Base-by-base conservation (phyloP, 495 filamentous ascomycete species). In the Annulohypoxylon moriforme region DNA sequence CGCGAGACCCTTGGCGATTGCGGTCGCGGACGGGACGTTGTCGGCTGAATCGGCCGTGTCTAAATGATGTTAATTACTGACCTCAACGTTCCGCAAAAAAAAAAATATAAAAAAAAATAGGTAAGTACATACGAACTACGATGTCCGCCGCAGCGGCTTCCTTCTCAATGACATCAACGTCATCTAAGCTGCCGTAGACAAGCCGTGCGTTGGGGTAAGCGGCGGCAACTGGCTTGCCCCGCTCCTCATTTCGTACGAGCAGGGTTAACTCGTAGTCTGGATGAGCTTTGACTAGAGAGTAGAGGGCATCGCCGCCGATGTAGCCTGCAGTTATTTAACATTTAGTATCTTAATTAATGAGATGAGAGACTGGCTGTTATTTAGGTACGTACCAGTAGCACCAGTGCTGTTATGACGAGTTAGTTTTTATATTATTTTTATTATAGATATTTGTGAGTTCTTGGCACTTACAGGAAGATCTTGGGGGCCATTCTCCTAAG, bases 271-370 rank as follows among this genome's bases (percentile, higher is more conserved):
- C 82, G 77, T 88, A 91, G 33, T 94, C 88, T 0, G 91, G 92
- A 74, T 94, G 89, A 10, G 88, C 82, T 9, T 86, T 80, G 47
- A 79, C 70, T 18, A 94, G 77, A 14, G 79, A 79, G 66, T 88
- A 88, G 36, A 94, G 83, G 27, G 83, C 85, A 70, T 94, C 91
- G 16, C 93, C 92, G 22, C 91, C 92, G 67, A 94, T 92, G 74
- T 94, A 95, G 38, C 92, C 92, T 64, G 85, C 8, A 29, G 18
- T 20, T 47, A 4, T 10, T 4, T n/a, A n/a, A 14, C 13, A 14
- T 40, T 40, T n/a, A 40, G 36, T 40, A 40, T 67, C 3, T 18
- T n/a, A 20, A 25, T 11, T 55, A 42, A 58, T 27, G 27, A 27
- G 24, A 14, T 50, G 22, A 13, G 18, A 9, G 20, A 11, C 22